Base-by-base conservation (phyloP, 352 stramenopile species). In the Elongisporangium anandrum region DNA sequence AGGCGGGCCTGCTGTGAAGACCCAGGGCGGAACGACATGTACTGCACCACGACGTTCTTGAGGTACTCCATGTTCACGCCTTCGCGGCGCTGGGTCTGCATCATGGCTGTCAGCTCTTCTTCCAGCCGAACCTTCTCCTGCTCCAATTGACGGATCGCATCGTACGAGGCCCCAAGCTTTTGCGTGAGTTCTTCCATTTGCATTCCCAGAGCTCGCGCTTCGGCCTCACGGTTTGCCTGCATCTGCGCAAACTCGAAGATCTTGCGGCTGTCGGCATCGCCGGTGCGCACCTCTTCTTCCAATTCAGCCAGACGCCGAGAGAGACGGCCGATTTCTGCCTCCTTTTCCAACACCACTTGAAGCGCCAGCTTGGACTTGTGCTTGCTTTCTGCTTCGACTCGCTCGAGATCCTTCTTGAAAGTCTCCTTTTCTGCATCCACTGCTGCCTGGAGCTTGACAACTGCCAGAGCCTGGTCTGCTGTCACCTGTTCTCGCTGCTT, bases 21-120 rank as follows among this genome's bases (percentile, higher is more conserved):
- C 3, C 85, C 85, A 0, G 81, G 80, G 13, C 77, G 84, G 68
- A 96, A 94, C 17, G 82, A 90, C 84, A 96, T 94, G 69, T 90
- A 96, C 76, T 95, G 87, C 21, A 96, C 82, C 21, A 96, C 85
- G 17, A 96, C 85, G 56, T 96, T 96, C 64, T 96, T 96, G 29
- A 96, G 68, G 64, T 96, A 96, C 57, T 95, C 86, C 85, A 96
- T 90, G 65, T 96, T 95, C 26, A 96, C 85, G 26, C 86, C 86
- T 20, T 94, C 86, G 39, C 87, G 83, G 6, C 85, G 81, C 56
- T 95, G 84, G 16, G 78, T 90, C 59, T 92, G 84, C 66, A 92
- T 81, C 60, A 94, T 72, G 26, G 72, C 78, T 6, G 73, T 83
- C 17, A 95, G 68, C 55, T 94, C 83, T 23, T 90, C 65, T 23